phyloP scores from a whole-genome alignment of 2,329 filamentous ascomycete genomes.

The Albifimbria verrucaria region DNA sequence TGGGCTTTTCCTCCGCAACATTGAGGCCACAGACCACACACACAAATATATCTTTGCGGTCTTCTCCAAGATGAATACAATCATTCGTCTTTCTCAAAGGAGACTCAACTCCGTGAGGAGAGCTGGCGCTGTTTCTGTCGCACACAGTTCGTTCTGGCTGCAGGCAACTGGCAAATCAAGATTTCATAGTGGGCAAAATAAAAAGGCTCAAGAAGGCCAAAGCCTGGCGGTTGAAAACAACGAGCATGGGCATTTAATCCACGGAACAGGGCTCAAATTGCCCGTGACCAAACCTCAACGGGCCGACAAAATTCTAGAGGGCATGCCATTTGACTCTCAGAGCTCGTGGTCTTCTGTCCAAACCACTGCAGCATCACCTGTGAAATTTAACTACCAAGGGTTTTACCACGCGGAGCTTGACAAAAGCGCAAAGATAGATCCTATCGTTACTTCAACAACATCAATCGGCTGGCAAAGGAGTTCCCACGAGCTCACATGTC shows the following conservation, averaged over 20 bases:
- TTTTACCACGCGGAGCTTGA: conserved; percentile 89
- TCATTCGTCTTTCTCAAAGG: no score
- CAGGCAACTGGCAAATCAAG: neutral
- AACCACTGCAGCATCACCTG: conserved; percentile 14
- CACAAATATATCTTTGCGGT: no score
- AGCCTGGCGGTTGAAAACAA: neutral
- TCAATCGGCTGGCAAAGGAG: conserved; percentile 94
- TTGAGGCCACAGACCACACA: no score
- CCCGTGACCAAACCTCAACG: neutral
- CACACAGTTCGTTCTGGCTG: no score
- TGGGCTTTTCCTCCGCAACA: no score
- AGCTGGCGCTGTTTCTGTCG: no score
- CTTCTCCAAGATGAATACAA: no score
- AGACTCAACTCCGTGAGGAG: no score
- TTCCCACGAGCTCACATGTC: conserved; percentile 94
- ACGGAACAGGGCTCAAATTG: neutral
- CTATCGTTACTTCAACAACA: conserved; percentile 99
- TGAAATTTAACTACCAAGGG: conserved; percentile 82
- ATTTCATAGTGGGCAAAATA: neutral
- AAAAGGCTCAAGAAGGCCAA: neutral
- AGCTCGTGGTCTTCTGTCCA: neutral
- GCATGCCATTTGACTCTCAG: neutral
- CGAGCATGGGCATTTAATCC: neutral
- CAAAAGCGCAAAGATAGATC: conserved; percentile 99
- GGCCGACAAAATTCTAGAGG: neutral